Base-by-base conservation (phyloP, 2,329 filamentous ascomycete genomes). In the Remersonia thermophila region DNA sequence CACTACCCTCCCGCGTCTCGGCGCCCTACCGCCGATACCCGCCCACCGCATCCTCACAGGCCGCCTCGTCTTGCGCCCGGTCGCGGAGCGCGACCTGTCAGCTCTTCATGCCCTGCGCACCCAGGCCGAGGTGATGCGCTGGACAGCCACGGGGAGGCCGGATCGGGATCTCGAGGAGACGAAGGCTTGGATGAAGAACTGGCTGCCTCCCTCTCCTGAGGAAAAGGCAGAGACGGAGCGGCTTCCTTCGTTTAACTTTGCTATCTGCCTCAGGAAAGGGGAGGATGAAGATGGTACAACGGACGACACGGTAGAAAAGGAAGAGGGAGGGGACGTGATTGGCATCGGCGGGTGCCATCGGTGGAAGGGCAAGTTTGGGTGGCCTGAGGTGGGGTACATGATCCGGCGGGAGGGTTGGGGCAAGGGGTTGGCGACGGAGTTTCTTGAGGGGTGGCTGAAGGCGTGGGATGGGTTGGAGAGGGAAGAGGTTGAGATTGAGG, bases 121-220 rank as follows among this genome's bases (percentile, higher is more conserved):
- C 11, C 62, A 77, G 50, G 63, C 66, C 4, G 72, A 77, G 45
- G 71, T 77, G 32, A 82, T 83, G 78, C 53, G 54, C 37, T 77
- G 67, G 62, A 76, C 75, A 36, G 36, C 42, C 3, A 44, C 50
- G 44, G 65, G 63, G 39, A 38, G 46, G 7, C 45, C 57, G 7
- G 67, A 77, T 54, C 41, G 48, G 36, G 56, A 65, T 46, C 33
- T 62, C 2, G 61, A 58, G 2, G 59, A 63, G 38, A 69, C 71
- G 8, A 55, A 54, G 40, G 46, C 40, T 16, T 61, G 50, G 33
- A 48, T 73, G 32, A 51, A 52, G 4, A 45, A 43, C 9, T 63
- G 59, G 23, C 51, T 73, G n/a, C 58, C 69, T 1, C 67, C 66
- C 5, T 55, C 64, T 35, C 69, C 77, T 46, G 45, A 49, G 9